These are phyloP conservation scores for Penicillium chermesinum DNA, from an alignment of 495 filamentous ascomycete genomes.

Conservation along the genomic window DNA sequence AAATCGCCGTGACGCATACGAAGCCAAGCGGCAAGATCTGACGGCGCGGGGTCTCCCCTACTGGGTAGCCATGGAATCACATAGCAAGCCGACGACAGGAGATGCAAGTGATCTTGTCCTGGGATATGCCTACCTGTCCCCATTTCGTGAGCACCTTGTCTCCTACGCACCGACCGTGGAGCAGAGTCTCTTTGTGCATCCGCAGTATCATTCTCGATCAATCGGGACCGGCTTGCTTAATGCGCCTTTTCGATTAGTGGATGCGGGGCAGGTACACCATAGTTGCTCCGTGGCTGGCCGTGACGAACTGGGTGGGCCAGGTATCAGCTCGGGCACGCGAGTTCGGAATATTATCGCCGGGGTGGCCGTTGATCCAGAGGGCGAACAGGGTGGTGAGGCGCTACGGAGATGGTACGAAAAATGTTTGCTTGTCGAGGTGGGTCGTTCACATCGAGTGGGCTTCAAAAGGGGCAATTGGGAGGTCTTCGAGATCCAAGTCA, in stretches of 20 bases:
- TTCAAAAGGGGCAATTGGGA: constrained; percentile 19
- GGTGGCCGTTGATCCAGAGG: constrained; percentile 26
- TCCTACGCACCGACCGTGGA: constrained; percentile 31
- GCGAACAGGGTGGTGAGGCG: constrained; percentile 14
- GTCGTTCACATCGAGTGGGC: constrained; percentile 23
- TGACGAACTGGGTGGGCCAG: constrained; percentile 6
- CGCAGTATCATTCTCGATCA: constrained; percentile 11
- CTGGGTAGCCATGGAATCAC: constrained; percentile 21
- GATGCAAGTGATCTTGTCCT: constrained; percentile 15
- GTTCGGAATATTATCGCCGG: constrained; percentile 26
- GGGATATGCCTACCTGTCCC: constrained; percentile 25
- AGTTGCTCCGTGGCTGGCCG: too few relatives aligned
- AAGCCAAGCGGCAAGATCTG: constrained; percentile 14
- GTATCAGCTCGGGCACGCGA: not conserved
- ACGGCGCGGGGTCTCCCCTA: constrained; percentile 19
- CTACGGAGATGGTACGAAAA: constrained; percentile 21
- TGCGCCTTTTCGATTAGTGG: constrained; percentile 5
- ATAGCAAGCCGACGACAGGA: not conserved
- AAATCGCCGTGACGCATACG: too few relatives aligned
- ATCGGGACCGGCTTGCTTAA: constrained; percentile 18
- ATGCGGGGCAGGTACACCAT: constrained; percentile 3
- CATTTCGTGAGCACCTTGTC: constrained; percentile 19
- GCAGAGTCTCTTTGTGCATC: constrained; percentile 25
- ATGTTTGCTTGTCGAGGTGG: constrained; percentile 22
- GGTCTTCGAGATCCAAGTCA: too few relatives aligned